Percentiles rank a stretch among this genome's conserved stretches.
These are phyloP conservation scores for Neohortaea acidophila DNA, from an alignment of 495 filamentous ascomycete genomes.

Conservation along the genomic window DNA sequence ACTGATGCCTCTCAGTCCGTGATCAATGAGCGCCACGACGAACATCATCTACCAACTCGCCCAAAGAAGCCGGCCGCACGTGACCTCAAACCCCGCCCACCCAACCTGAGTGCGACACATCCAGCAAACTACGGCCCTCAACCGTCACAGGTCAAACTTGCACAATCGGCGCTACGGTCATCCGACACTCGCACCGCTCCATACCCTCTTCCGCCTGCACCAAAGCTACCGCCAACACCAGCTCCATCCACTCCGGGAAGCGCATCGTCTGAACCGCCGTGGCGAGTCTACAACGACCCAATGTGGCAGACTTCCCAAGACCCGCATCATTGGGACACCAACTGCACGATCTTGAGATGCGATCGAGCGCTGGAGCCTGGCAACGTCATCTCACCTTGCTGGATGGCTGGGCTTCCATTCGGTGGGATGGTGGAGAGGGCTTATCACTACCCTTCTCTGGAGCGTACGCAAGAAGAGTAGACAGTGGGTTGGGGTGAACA, in stretches of 20 bases:
- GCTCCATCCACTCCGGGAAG: background rate
- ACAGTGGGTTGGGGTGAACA: background rate
- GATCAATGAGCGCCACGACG: too few relatives aligned
- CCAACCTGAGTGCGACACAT: background rate
- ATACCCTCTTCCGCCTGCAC: background rate
- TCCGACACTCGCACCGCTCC: too few relatives aligned
- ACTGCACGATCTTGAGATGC: slow-evolving; percentile 1
- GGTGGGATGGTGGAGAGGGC: slow-evolving; percentile 8
- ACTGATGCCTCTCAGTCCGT: background rate
- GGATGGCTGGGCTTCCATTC: slow-evolving; percentile 5
- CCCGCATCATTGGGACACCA: slow-evolving; percentile 2
- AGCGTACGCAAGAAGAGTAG: background rate
- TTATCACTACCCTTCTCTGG: slow-evolving; percentile 1
- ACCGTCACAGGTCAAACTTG: background rate
- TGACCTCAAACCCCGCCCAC: background rate
- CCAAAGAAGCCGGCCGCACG: too few relatives aligned
- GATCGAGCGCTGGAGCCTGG: background rate
- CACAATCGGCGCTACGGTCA: background rate
- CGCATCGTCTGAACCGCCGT: background rate
- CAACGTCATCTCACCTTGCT: slow-evolving; percentile 1
- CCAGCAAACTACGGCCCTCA: background rate
- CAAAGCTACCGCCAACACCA: background rate
- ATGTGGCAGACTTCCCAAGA: slow-evolving; percentile 2
- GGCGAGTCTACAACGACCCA: background rate
- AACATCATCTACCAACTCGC: too few relatives aligned